These are phyloP conservation scores for Podospora sp. DNA, from an alignment of 495 filamentous ascomycete species.

Conservation along the genomic window DNA sequence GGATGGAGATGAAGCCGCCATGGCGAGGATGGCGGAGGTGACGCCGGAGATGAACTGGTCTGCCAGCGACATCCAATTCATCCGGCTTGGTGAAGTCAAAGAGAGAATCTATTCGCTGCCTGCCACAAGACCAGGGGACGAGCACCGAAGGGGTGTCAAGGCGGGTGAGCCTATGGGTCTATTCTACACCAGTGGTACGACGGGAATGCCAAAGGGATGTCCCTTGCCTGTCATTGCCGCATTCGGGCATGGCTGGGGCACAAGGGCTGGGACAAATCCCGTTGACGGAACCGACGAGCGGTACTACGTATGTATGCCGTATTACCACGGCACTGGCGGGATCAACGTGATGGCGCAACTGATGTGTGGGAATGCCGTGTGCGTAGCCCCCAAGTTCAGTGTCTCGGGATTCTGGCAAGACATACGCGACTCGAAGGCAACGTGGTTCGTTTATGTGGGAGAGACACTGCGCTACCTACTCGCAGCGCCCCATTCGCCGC, in stretches of 20 bases:
- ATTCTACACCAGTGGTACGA: constrained; percentile 68
- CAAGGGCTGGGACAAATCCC: constrained; percentile 23
- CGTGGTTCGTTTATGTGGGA: constrained; percentile 79
- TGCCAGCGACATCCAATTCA: constrained; percentile 51
- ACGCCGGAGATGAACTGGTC: constrained; percentile 49
- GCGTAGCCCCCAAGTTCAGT: constrained; percentile 71
- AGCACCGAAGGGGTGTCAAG: constrained; percentile 49
- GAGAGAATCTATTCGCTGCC: constrained; percentile 52
- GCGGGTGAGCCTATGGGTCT: constrained; percentile 58
- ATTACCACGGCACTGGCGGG: constrained; percentile 77
- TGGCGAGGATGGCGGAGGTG: constrained; percentile 58
- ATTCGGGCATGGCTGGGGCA: constrained; percentile 34
- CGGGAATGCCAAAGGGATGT: constrained; percentile 55
- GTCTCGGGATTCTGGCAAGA: constrained; percentile 75
- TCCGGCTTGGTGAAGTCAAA: constrained; percentile 52
- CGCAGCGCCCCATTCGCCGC: constrained; percentile 62
- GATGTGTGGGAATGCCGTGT: constrained; percentile 61
- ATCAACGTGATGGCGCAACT: constrained; percentile 58
- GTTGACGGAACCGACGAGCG: constrained; percentile 19
- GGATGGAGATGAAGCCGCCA: constrained; percentile 61
- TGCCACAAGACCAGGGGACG: constrained; percentile 52
- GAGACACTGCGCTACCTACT: constrained; percentile 79
- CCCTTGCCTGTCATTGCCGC: constrained; percentile 50
- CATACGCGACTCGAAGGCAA: constrained; percentile 66
- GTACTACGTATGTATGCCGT: constrained; percentile 71